phyloP scores from a whole-genome alignment of 1,284 basidiomycete genomes.

The Leccinum subrobustum region DNA sequence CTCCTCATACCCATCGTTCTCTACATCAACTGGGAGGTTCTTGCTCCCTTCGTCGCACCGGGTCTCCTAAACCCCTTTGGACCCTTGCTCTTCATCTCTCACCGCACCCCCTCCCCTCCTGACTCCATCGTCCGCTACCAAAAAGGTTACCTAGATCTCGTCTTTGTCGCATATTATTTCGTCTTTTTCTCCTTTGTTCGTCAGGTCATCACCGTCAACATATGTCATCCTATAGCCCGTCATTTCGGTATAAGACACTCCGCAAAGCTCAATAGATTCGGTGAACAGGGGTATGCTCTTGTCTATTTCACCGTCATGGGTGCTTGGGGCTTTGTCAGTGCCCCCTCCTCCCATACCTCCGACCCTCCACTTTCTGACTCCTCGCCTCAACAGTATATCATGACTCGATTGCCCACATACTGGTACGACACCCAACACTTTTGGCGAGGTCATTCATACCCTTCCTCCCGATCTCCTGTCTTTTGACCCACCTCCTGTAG shows the following conservation, averaged over 20 bases:
- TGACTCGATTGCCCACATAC: slow-evolving; percentile 84
- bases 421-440: slow-evolving; percentile 87
- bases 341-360: neutral
- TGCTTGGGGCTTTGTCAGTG: slow-evolving; percentile 73
- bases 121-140: slow-evolving; percentile 62
- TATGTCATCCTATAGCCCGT: slow-evolving; percentile 72
- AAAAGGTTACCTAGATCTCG: slow-evolving; percentile 79
- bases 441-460: slow-evolving; percentile 62
- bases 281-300: slow-evolving; percentile 87
- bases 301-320: slow-evolving; percentile 78
- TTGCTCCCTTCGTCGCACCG: slow-evolving; percentile 49
- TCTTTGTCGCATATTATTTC: slow-evolving; percentile 86
- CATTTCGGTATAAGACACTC: slow-evolving; percentile 67
- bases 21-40: slow-evolving; percentile 70
- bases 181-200: slow-evolving; percentile 92
- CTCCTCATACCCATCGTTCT: slow-evolving; percentile 72
- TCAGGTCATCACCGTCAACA: slow-evolving; percentile 70
- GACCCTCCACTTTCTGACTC: neutral
- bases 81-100: slow-evolving; percentile 75
- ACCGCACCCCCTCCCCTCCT: slow-evolving; percentile 56
- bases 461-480: neutral
- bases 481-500: slow-evolving; percentile 35
- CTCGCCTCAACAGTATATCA: slow-evolving; percentile 60
- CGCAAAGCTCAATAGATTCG: slow-evolving; percentile 79
- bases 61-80: slow-evolving; percentile 72